Percentiles rank a stretch among this genome's conserved stretches.
Conservation (phyloP, 2,329 filamentous ascomycete species). For the Mariannaea sp. region DNA sequence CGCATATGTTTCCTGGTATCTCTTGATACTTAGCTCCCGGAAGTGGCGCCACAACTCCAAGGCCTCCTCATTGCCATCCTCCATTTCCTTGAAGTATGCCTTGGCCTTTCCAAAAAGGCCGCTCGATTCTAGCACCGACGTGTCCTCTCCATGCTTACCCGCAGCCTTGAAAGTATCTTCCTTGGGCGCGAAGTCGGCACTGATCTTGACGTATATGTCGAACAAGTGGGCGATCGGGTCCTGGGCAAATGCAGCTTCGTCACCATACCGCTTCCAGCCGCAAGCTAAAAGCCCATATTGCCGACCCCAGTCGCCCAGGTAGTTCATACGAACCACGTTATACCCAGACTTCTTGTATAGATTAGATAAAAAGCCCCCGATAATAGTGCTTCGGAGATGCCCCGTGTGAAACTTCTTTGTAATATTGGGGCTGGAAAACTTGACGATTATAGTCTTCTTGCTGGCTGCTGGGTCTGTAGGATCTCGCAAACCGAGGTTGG, state of each 20-base stretch:
- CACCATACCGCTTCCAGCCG: constrained; percentile 70
- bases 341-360: constrained; percentile 71
- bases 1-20: constrained; percentile 63
- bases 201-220: constrained; percentile 73
- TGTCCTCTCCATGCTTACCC: constrained; percentile 51
- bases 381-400: constrained; percentile 18
- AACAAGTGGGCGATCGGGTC: constrained; percentile 76
- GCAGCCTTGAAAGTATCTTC: constrained; percentile 61
- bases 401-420: constrained; percentile 18
- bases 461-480: not conserved
- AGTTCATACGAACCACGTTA: constrained; percentile 74
- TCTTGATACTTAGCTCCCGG: constrained; percentile 61
- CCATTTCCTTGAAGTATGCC: constrained; percentile 67
- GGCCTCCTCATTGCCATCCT: constrained; percentile 61
- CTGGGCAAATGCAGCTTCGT: constrained; percentile 63
- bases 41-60: constrained; percentile 63
- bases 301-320: constrained; percentile 80
- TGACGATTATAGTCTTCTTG: constrained; percentile 11
- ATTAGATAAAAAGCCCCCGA: constrained; percentile 55
- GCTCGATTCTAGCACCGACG: constrained; percentile 48
- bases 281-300: constrained; percentile 70
- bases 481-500: not conserved
- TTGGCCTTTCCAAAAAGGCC: constrained; percentile 57
- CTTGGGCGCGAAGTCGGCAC: constrained; percentile 63
- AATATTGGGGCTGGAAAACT: constrained; percentile 17